phyloP scores from a whole-genome alignment of 2,329 filamentous ascomycete species.

The Aureobasidium sp. region DNA sequence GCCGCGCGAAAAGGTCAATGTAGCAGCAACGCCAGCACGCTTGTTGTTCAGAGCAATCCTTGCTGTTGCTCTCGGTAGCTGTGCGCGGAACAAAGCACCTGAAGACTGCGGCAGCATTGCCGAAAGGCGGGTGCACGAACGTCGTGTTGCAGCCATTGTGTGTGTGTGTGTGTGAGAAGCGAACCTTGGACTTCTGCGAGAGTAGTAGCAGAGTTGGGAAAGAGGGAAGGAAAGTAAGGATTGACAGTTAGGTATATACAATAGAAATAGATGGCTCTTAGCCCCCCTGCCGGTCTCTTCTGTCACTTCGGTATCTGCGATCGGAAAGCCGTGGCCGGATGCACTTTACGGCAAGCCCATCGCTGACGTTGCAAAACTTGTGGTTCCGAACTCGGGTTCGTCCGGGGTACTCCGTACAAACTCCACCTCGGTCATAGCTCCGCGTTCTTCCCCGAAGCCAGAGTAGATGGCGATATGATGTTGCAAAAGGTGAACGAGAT shows the following conservation, averaged over 20 bases:
- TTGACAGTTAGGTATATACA: neutral
- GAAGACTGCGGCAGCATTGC: constrained; percentile 1
- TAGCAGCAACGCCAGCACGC: neutral
- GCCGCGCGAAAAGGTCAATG: neutral
- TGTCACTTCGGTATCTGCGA: neutral
- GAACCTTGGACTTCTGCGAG: too few relatives aligned
- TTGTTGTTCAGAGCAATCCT: neutral
- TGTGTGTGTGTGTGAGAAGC: neutral
- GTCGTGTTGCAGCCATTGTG: constrained; percentile 8
- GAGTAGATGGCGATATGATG: neutral
- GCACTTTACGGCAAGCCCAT: neutral
- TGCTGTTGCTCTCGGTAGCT: neutral
- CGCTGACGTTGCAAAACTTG: neutral
- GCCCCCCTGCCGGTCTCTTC: neutral
- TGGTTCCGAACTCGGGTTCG: neutral
- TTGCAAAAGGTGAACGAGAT: too few relatives aligned
- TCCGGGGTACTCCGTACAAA: neutral
- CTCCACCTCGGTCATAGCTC: too few relatives aligned
- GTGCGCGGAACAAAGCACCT: neutral
- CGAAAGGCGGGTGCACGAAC: constrained; percentile 8
- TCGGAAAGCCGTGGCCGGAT: neutral
- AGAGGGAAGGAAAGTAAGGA: neutral
- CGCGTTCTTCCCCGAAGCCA: too few relatives aligned
- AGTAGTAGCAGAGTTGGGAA: neutral
- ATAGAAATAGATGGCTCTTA: neutral